Percentiles rank a stretch among this genome's conserved stretches.
Conservation (phyloP, 306 rosid species). For the Vigna hirtella region DNA sequence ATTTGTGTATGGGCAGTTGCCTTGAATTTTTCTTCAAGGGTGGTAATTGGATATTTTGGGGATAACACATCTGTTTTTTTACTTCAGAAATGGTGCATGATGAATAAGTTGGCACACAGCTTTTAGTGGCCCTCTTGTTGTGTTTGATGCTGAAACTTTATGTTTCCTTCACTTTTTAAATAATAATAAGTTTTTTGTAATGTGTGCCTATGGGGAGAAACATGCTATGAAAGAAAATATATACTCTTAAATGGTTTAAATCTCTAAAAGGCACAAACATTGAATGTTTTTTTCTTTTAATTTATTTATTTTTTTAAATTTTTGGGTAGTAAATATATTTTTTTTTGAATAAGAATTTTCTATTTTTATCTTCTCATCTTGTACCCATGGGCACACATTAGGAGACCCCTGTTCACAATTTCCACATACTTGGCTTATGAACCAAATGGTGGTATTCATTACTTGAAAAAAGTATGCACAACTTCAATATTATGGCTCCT, state of each 20-base stretch:
- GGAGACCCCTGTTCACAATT: conserved; percentile 1
- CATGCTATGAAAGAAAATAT: neutral
- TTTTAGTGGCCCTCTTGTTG: conserved; percentile 19
- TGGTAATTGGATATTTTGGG: conserved; percentile 27
- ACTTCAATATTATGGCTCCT: conserved; percentile 16
- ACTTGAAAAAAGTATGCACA: neutral
- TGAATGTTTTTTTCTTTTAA: neutral
- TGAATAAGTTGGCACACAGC: neutral
- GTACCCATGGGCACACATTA: neutral
- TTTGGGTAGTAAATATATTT: neutral
- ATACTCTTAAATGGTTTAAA: neutral
- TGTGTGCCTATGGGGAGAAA: neutral
- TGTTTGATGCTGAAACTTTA: conserved; percentile 24
- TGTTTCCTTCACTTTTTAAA: conserved; percentile 31
- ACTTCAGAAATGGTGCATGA: conserved; percentile 8
- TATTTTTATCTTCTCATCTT: neutral
- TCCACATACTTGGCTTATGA: neutral
- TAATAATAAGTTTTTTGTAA: neutral
- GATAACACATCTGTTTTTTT: conserved; percentile 8
- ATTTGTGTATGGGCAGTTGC: conserved; percentile 13
- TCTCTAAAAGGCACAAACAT: neutral
- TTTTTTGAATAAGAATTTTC: neutral
- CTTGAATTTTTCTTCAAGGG: conserved; percentile 17
- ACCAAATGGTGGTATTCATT: conserved; percentile 6
- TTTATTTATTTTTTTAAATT: neutral